Evolutionary conservation across 768 basidiomycete species (phyloP).

Genomic region (Boletus reticulatus): DNA sequence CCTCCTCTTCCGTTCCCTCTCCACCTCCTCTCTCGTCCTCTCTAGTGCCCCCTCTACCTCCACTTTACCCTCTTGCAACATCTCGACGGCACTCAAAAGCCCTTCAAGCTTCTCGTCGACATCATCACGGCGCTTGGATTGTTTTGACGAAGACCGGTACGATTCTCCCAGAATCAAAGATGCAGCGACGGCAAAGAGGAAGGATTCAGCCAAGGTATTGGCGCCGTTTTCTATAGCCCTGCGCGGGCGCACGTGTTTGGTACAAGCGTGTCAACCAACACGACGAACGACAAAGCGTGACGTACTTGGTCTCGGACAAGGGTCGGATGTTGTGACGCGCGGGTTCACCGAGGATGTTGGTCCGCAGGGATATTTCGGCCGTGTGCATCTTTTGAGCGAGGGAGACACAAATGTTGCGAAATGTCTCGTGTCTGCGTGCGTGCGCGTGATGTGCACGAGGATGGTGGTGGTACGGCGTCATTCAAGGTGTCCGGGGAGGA

Average conservation of each 20-base stretch:
- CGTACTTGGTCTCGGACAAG: slow-evolving; percentile 71
- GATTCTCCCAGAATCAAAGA: slow-evolving; percentile 72
- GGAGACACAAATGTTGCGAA: slow-evolving; percentile 65
- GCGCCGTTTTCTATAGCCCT: slow-evolving; percentile 88
- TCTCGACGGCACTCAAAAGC: slow-evolving; percentile 45
- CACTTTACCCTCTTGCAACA: slow-evolving; percentile 42
- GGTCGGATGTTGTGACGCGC: slow-evolving; percentile 65
- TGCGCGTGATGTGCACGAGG: background rate
- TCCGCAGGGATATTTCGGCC: slow-evolving; percentile 67
- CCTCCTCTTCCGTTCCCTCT: slow-evolving; percentile 38
- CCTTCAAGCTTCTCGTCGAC: slow-evolving; percentile 72
- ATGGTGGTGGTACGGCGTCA: background rate
- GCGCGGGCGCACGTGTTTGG: background rate
- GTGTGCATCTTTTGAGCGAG: slow-evolving; percentile 79
- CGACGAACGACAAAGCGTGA: background rate
- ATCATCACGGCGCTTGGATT: slow-evolving; percentile 65
- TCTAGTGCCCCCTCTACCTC: slow-evolving; percentile 43
- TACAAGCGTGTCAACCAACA: too few relatives aligned
- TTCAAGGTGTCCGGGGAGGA: background rate
- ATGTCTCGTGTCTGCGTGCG: slow-evolving; percentile 59
- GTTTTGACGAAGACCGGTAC: slow-evolving; percentile 69
- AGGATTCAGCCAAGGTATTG: slow-evolving; percentile 81
- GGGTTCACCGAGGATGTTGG: slow-evolving; percentile 74
- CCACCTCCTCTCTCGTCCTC: slow-evolving; percentile 43
- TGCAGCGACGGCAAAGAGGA: slow-evolving; percentile 77